Evolutionary conservation across 495 filamentous ascomycete species (phyloP).

Genomic region (Penicillium pulvis): DNA sequence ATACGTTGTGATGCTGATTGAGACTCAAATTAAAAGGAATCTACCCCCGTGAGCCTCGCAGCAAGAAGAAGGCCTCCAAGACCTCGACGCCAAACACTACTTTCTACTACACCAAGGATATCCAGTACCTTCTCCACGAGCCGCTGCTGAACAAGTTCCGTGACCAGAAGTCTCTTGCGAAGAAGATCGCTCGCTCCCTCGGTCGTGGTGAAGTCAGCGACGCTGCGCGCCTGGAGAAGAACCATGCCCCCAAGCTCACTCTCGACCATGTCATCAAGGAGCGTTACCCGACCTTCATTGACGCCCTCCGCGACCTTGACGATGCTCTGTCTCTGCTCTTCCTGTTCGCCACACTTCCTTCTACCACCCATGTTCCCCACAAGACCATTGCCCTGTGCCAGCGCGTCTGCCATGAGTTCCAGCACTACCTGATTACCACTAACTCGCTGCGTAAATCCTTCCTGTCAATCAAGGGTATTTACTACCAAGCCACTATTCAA

Average conservation of each 20-base stretch:
- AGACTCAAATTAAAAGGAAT: slow-evolving; percentile 59
- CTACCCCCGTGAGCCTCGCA: slow-evolving; percentile 93
- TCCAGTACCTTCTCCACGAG: slow-evolving; percentile 96
- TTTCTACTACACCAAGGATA: slow-evolving; percentile 99
- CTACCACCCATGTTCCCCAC: slow-evolving; percentile 78
- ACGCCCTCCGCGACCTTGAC: slow-evolving; percentile 92
- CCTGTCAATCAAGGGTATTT: slow-evolving; percentile 97
- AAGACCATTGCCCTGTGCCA: slow-evolving; percentile 95
- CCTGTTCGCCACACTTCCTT: slow-evolving; percentile 95
- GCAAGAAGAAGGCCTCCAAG: slow-evolving; percentile 94
- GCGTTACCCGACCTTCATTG: slow-evolving; percentile 95
- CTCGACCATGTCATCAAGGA: slow-evolving; percentile 97
- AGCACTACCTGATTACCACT: slow-evolving; percentile 92
- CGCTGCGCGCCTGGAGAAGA: slow-evolving; percentile 82
- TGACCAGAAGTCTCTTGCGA: slow-evolving; percentile 92
- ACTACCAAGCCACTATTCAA: slow-evolving; percentile 97
- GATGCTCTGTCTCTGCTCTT: slow-evolving; percentile 97
- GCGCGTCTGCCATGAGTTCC: slow-evolving; percentile 86
- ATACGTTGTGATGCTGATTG: slow-evolving; percentile 16
- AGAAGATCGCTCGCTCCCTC: slow-evolving; percentile 91
- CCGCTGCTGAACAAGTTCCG: slow-evolving; percentile 94
- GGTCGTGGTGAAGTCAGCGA: slow-evolving; percentile 88
- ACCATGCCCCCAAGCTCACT: slow-evolving; percentile 78
- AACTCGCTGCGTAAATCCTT: slow-evolving; percentile 93
- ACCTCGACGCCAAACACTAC: slow-evolving; percentile 86